phyloP scores from a whole-genome alignment of 352 stramenopile species.

The Phytophthora ohioensis region DNA sequence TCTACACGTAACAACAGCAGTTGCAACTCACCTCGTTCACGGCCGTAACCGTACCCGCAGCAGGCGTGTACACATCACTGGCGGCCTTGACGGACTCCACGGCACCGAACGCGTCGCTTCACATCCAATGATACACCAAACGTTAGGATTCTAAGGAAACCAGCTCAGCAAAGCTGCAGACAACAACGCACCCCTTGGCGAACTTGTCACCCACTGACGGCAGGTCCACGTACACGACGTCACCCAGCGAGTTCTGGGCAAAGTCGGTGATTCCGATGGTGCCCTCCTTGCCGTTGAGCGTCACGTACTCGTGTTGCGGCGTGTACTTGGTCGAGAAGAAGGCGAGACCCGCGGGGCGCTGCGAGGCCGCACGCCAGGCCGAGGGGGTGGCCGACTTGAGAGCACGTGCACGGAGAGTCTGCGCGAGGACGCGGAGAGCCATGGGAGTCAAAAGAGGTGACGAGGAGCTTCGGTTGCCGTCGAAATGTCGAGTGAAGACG shows the following conservation, averaged over 20 bases:
- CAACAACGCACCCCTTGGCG: constrained; percentile 85
- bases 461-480: constrained; percentile 25
- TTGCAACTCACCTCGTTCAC: constrained; percentile 89
- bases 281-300: constrained; percentile 78
- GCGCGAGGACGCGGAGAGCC: constrained; percentile 69
- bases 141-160: constrained; percentile 13
- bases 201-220: constrained; percentile 95
- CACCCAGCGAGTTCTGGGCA: constrained; percentile 96
- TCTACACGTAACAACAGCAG: not conserved
- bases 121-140: constrained; percentile 28
- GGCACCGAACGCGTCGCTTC: constrained; percentile 94
- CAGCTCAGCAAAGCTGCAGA: not conserved
- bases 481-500: constrained; percentile 34
- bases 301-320: constrained; percentile 88
- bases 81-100: constrained; percentile 99
- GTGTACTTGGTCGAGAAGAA: constrained; percentile 91
- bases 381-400: constrained; percentile 25
- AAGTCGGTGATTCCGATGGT: constrained; percentile 98
- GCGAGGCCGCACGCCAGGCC: constrained; percentile 49
- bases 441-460: constrained; percentile 30
- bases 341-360: constrained; percentile 45
- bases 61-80: constrained; percentile 97
- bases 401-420: constrained; percentile 54
- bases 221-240: constrained; percentile 98
- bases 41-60: constrained; percentile 93